A percentile compares a stretch with the other conserved stretches of the same genome.
phyloP scores from a whole-genome alignment of 2,329 filamentous ascomycete genomes.

The Alternaria metachromatica region DNA sequence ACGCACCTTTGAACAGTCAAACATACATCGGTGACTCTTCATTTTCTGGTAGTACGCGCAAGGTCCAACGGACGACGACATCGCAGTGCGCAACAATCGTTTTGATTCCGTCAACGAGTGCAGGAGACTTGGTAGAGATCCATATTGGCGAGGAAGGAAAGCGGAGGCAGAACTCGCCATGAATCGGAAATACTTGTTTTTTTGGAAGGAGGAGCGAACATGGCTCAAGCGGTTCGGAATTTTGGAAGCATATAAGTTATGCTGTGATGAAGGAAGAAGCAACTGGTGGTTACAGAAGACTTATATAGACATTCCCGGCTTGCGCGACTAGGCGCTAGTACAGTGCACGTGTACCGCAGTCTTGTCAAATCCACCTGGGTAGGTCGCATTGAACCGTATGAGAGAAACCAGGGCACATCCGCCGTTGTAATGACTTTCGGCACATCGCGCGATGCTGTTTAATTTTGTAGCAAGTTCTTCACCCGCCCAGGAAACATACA shows the following conservation, averaged over 20 bases:
- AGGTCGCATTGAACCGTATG: no score
- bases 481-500: no score
- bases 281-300: not conserved
- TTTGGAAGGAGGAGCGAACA: not conserved
- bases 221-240: no score
- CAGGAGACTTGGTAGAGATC: fast-evolving
- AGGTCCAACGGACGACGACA: not conserved
- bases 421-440: no score
- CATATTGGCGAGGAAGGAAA: not conserved
- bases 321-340: not conserved
- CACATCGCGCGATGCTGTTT: no score
- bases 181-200: no score
- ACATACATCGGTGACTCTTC: not conserved
- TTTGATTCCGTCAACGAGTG: not conserved
- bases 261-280: not conserved
- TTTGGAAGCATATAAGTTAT: not conserved
- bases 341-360: not conserved
- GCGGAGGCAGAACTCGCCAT: not conserved
- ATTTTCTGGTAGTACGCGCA: not conserved
- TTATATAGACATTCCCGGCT: not conserved
- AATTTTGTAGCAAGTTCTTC: no score
- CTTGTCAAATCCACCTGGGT: not conserved
- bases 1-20: fast-evolving
- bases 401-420: no score
- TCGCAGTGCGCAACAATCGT: not conserved